Conservation (phyloP, 768 basidiomycete species). For the Leucogyrophana mollusca region DNA sequence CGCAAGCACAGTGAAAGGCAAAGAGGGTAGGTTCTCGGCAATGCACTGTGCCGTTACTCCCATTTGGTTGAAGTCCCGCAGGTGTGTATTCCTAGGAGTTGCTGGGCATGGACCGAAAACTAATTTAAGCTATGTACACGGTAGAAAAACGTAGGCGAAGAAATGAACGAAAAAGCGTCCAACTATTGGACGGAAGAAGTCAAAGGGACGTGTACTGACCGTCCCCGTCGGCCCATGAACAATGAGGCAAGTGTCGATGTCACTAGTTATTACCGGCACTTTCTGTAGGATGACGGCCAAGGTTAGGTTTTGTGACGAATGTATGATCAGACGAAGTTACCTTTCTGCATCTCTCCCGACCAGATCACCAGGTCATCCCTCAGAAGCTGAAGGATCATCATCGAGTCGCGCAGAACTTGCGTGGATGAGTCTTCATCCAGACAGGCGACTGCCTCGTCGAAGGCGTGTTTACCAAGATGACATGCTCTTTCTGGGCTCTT, state of each 20-base stretch:
- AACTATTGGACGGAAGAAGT: neutral
- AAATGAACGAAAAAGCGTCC: neutral
- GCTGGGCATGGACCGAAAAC: neutral
- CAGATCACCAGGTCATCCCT: constrained; percentile 85
- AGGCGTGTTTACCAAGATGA: constrained; percentile 87
- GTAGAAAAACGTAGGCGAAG: neutral
- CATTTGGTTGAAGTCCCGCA: no score
- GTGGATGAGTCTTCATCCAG: constrained; percentile 43
- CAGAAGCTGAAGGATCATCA: constrained; percentile 81
- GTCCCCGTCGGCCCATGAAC: neutral
- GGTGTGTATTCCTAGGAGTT: neutral
- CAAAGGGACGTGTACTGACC: neutral
- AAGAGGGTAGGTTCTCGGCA: neutral
- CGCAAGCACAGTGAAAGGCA: constrained; percentile 18
- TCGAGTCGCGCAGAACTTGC: constrained; percentile 62
- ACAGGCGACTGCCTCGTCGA: constrained; percentile 84
- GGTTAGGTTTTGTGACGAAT: neutral
- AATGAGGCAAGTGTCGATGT: no score
- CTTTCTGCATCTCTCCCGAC: constrained; percentile 69
- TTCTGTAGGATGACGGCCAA: no score
- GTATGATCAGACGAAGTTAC: constrained; percentile 15
- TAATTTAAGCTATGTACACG: constrained; percentile 4
- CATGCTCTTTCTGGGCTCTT: constrained; percentile 85
- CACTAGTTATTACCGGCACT: no score
- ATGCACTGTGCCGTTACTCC: neutral